Conservation (phyloP, 163 green algal genomes). For the Smithsoniella earleae region DNA sequence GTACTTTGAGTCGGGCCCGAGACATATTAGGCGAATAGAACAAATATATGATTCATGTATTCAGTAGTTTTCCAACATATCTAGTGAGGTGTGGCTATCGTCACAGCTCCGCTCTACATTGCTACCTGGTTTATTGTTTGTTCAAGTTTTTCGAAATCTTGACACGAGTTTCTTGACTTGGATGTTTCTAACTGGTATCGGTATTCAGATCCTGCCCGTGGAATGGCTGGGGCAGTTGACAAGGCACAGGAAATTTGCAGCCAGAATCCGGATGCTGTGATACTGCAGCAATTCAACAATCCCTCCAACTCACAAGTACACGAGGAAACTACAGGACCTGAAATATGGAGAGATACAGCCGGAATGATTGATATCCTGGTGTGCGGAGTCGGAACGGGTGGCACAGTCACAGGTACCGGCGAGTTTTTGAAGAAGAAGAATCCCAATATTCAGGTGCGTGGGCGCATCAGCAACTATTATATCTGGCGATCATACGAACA, state of each 20-base stretch:
- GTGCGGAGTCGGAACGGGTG: constrained; percentile 50
- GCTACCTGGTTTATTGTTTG: no score
- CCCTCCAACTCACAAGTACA: constrained; percentile 78
- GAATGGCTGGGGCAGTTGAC: constrained; percentile 74
- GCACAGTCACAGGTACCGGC: constrained; percentile 54
- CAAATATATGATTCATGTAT: no score
- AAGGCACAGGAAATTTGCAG: constrained; percentile 64
- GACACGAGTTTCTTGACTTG: no score
- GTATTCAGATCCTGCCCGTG: constrained; percentile 42
- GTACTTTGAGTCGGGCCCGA: no score
- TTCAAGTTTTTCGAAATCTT: no score
- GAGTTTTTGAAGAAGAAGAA: constrained; percentile 48
- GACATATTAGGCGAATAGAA: no score
- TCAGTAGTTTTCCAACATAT: no score
- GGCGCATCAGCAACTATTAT: no score
- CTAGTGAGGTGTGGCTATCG: no score
- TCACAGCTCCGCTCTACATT: no score
- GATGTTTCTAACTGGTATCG: no score
- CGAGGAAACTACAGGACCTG: constrained; percentile 82
- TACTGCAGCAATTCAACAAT: constrained; percentile 93
- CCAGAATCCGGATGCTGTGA: constrained; percentile 48
- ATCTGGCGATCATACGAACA: no score
- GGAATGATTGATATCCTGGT: constrained; percentile 54
- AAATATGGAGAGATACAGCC: constrained; percentile 81
- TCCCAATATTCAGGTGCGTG: constrained; percentile 42